Conservation (phyloP, 805 yeast genomes). For the Millerozyma acaciae region DNA sequence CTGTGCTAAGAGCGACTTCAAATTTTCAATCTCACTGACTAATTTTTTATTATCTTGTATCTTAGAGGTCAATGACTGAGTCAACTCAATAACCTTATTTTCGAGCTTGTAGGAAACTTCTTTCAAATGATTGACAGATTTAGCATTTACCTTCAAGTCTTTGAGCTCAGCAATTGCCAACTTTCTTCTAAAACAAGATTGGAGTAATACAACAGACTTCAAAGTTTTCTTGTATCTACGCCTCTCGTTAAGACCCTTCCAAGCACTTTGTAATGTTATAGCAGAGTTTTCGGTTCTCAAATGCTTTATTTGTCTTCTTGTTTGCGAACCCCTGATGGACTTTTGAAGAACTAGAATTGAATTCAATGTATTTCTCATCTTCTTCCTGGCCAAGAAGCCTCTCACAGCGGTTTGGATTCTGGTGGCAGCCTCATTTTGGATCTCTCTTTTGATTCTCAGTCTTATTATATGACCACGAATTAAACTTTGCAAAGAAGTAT, state of each 20-base stretch:
- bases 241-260: conserved; percentile 70
- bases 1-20: conserved; percentile 47
- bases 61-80: conserved; percentile 76
- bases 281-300: conserved; percentile 63
- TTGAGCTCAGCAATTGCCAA: conserved; percentile 64
- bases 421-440: conserved; percentile 60
- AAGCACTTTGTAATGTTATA: conserved; percentile 61
- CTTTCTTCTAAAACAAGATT: conserved; percentile 72
- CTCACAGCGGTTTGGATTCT: conserved; percentile 66
- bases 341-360: conserved; percentile 45
- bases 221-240: conserved; percentile 41
- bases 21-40: conserved; percentile 52
- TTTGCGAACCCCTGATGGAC: conserved; percentile 46
- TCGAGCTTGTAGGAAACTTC: conserved; percentile 92
- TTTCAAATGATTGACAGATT: conserved; percentile 82
- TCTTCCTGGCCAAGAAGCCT: conserved; percentile 47
- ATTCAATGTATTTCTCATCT: conserved; percentile 25
- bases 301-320: conserved; percentile 50
- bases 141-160: conserved; percentile 77
- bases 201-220: conserved; percentile 65
- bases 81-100: conserved; percentile 94
- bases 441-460: conserved; percentile 48
- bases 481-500: conserved; percentile 55
- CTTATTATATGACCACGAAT: conserved; percentile 64
- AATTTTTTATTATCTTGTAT: conserved; percentile 78